phyloP scores from a whole-genome alignment of 2,329 filamentous ascomycete genomes.

The Clonostachys rhizophaga region DNA sequence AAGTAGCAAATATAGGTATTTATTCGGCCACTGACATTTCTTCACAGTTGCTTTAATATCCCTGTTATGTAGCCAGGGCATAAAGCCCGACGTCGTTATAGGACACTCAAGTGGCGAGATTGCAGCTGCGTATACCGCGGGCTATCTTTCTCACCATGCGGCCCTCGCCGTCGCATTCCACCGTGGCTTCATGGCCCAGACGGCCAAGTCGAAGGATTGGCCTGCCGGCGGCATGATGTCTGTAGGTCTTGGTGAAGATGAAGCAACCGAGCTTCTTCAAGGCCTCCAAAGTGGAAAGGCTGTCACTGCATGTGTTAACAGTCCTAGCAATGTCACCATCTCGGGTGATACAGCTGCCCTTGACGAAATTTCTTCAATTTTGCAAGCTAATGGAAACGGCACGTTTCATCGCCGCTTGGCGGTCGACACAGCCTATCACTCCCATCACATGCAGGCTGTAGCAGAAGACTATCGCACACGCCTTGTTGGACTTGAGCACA shows the following conservation, averaged over 20 bases:
- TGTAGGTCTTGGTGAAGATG: constrained; percentile 20
- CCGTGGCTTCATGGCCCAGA: constrained; percentile 6
- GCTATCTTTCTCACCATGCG: constrained; percentile 10
- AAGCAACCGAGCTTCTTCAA: constrained; percentile 20
- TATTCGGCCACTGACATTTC: not conserved
- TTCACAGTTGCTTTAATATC: constrained; percentile 26
- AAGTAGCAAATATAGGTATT: no score
- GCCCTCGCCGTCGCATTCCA: constrained; percentile 2
- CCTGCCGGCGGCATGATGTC: constrained; percentile 21
- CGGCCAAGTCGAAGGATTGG: constrained; percentile 9
- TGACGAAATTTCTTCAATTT: not conserved
- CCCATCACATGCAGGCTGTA: constrained; percentile 14
- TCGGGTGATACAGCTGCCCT: constrained; percentile 33
- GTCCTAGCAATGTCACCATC: constrained; percentile 38
- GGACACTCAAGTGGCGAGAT: constrained; percentile 34
- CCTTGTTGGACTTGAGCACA: not conserved
- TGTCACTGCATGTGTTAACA: constrained; percentile 36
- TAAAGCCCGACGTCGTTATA: constrained; percentile 17
- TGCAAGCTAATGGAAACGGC: not conserved
- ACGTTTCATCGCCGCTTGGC: constrained; percentile 8
- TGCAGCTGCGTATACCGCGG: constrained; percentile 25
- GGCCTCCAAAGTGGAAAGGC: constrained; percentile 1
- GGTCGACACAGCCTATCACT: constrained; percentile 20
- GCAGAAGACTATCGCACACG: not conserved
- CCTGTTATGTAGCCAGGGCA: constrained; percentile 16